Evolutionary conservation across 139 green algal species (phyloP).

Genomic region (Chlamydomonas schloesseri): DNA sequence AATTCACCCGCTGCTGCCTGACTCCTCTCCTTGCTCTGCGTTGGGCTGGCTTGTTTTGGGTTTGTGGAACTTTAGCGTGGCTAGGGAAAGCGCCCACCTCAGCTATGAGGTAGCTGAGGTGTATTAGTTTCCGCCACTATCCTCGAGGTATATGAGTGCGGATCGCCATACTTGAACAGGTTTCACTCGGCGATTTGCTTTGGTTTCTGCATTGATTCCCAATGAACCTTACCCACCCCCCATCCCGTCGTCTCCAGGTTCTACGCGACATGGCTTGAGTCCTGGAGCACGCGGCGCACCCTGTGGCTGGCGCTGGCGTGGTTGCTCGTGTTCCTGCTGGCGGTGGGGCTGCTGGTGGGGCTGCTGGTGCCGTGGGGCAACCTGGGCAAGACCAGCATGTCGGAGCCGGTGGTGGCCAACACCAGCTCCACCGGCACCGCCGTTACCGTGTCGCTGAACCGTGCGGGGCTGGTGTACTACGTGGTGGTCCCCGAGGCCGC

Average conservation of each 20-base stretch:
- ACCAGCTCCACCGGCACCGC: background rate
- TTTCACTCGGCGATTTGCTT: no score
- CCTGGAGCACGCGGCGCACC: conserved; percentile 30
- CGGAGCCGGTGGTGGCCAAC: background rate
- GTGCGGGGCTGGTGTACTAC: background rate
- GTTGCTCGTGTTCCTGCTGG: conserved; percentile 35
- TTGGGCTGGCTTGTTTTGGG: no score
- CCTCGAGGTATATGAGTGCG: no score
- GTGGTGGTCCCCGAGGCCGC: conserved; percentile 13
- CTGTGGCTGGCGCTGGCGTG: conserved; percentile 41
- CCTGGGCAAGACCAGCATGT: background rate
- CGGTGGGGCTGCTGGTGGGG: conserved; percentile 46
- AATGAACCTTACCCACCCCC: background rate
- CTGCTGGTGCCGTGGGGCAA: conserved; percentile 47
- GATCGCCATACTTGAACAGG: no score
- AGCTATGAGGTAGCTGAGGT: no score
- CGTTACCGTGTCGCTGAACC: background rate
- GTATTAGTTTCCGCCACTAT: no score
- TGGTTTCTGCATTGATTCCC: no score
- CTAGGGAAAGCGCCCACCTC: no score
- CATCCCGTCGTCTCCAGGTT: conserved; percentile 5
- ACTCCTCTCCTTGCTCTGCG: no score
- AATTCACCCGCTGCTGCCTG: no score
- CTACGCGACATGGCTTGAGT: conserved; percentile 38
- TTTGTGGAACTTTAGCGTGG: no score